Evolutionary conservation across 148 eudicot genomes (phyloP).

Genomic region (Pouteria glomerata): DNA sequence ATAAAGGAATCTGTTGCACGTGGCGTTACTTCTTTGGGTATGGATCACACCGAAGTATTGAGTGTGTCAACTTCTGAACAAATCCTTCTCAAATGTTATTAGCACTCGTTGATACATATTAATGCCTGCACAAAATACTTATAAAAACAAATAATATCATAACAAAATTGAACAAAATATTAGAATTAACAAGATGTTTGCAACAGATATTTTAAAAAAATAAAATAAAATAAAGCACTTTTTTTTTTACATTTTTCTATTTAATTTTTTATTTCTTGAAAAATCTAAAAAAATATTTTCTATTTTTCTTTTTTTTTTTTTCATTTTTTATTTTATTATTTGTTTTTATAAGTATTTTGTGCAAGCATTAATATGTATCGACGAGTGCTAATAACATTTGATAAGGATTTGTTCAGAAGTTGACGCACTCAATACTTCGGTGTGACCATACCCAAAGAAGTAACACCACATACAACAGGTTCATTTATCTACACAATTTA

Average conservation of each 20-base stretch:
- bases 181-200: no score
- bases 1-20: constrained; percentile 73
- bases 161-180: no score
- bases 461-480: constrained; percentile 81
- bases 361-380: neutral
- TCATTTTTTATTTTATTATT: no score
- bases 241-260: no score
- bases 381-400: neutral
- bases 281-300: no score
- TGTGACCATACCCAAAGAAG: constrained; percentile 86
- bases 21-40: constrained; percentile 78
- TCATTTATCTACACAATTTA: constrained; percentile 54
- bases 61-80: constrained; percentile 35
- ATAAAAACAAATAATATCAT: no score
- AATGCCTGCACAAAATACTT: no score
- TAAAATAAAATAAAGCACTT: no score
- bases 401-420: constrained; percentile 9
- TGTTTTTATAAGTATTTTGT: no score
- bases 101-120: neutral
- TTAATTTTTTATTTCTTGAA: no score
- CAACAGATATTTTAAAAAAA: no score
- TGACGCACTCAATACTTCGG: constrained; percentile 62
- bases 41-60: constrained; percentile 78
- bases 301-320: no score
- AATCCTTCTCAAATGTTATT: neutral